Conservation (phyloP, 805 yeast species). For the Kluyveromyces wickerhamii region DNA sequence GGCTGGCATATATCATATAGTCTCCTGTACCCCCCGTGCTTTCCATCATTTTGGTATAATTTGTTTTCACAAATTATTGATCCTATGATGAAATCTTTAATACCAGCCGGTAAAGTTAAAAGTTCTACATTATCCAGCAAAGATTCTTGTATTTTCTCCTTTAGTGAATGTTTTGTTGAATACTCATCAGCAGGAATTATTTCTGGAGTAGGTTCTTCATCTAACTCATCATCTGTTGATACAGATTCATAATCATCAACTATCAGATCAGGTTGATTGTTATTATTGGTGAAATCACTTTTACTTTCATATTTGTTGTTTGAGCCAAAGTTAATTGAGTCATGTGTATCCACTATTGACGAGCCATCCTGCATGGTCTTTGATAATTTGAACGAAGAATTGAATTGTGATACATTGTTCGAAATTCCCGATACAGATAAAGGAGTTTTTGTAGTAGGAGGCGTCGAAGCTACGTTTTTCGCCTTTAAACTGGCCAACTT, state of each 20-base stretch:
- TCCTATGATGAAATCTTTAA: slow-evolving; percentile 29
- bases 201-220: slow-evolving; percentile 13
- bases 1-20: slow-evolving; percentile 22
- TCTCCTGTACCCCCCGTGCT: slow-evolving; percentile 24
- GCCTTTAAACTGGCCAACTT: slow-evolving; percentile 5
- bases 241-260: slow-evolving; percentile 19
- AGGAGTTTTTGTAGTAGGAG: neutral
- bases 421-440: neutral
- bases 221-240: slow-evolving; percentile 21
- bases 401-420: neutral
- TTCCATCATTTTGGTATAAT: slow-evolving; percentile 17
- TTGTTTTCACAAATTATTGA: slow-evolving; percentile 19
- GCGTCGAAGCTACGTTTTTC: neutral
- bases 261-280: slow-evolving; percentile 5
- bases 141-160: slow-evolving; percentile 10
- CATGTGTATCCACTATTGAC: neutral
- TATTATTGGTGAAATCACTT: slow-evolving; percentile 1
- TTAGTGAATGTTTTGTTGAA: slow-evolving; percentile 6
- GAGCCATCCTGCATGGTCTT: neutral
- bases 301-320: slow-evolving; percentile 4
- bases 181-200: slow-evolving; percentile 13
- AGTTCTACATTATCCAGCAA: slow-evolving; percentile 16
- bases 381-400: neutral
- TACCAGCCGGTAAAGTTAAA: slow-evolving; percentile 26
- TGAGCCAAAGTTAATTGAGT: neutral